Evolutionary conservation across 139 green algal species (phyloP).

Genomic region (Micromonas pusilla): DNA sequence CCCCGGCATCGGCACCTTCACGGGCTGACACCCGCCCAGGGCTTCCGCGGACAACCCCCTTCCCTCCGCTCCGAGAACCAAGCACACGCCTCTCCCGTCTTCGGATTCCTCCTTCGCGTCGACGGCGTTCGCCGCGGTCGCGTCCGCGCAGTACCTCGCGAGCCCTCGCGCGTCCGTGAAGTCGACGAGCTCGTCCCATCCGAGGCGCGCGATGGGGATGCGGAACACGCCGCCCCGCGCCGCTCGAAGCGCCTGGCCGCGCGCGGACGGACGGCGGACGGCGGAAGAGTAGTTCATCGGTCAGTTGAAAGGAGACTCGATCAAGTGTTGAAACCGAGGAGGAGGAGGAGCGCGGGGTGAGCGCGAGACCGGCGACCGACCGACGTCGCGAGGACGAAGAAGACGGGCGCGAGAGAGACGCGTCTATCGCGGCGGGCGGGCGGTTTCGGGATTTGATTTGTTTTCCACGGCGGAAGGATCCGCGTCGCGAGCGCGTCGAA

Average conservation of each 20-base stretch:
- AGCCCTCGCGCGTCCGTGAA: neutral
- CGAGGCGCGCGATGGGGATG: conserved; percentile 8
- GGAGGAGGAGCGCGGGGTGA: no score
- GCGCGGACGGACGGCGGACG: neutral
- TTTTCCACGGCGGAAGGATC: neutral
- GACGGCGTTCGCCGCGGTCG: neutral
- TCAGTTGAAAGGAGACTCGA: neutral
- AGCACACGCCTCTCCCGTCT: conserved; percentile 8
- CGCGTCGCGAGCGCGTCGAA: neutral
- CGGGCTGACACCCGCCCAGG: conserved; percentile 4
- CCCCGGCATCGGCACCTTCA: conserved; percentile 38
- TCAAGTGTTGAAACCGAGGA: no score
- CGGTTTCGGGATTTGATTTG: neutral
- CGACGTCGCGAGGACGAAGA: no score
- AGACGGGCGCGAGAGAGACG: no score
- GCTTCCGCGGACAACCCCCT: conserved; percentile 35
- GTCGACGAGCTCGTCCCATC: conserved; percentile 23
- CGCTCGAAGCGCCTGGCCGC: conserved; percentile 18
- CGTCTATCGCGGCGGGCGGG: no score
- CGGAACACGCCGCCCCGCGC: conserved; percentile 24
- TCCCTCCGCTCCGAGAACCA: conserved; percentile 42
- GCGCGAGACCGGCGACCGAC: no score
- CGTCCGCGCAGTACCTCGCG: neutral
- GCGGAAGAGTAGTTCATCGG: no score
- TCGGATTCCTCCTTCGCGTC: neutral